Base-by-base conservation (phyloP, 2,329 filamentous ascomycete species). In the Colletotrichum cordylinicola region DNA sequence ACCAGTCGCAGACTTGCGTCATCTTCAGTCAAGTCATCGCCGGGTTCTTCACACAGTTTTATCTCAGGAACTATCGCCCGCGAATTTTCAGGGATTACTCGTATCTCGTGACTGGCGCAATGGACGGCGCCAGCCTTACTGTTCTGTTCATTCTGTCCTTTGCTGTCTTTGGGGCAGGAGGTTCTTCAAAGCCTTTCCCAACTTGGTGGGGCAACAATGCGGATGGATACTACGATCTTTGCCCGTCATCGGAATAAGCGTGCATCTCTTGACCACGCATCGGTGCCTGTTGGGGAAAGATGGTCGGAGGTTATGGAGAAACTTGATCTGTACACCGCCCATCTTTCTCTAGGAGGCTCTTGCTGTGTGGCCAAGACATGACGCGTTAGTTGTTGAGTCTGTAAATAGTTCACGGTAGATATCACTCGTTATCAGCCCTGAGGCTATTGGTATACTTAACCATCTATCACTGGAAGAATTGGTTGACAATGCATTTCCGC, bases 161-260 rank as follows among this genome's bases (percentile, higher is more conserved):
- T 81, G 88, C 89, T 2, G 89, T 91, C 0, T 90, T 91, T 70
- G 90, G 89, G 0, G 88, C 88, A 4, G 87, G 88, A 35, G 87
- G 87, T 0, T 74, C 77, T 2, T 80, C 86, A 0, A 79, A 82
- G 12, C 84, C 87, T 0, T 90, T 91, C 78, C 89, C 89, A 1
- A 80, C 78, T 3, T 91, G 89, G 89, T 91, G 89, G 88, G 89
- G 89, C 0, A 91, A 91, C 67, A 89, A 90, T 35, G 81, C 77
- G 0, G 80, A 86, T 29, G 88, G 88, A 2, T 84, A 87, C 78
- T 88, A 88, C 62, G 89, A 90, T 78, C 81, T 84, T 52, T 90
- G 88, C 77, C 88, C 88, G 5, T 39, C 24, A 8, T 16, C 72
- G 13, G 37, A 67, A n/a, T 74, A 56, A 16, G 21, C 12, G 16